Evolutionary conservation across 1,284 basidiomycete genomes (phyloP), one percentile per base, ranked within the genome.

Genomic region (Ceratobasidium sp.): DNA sequence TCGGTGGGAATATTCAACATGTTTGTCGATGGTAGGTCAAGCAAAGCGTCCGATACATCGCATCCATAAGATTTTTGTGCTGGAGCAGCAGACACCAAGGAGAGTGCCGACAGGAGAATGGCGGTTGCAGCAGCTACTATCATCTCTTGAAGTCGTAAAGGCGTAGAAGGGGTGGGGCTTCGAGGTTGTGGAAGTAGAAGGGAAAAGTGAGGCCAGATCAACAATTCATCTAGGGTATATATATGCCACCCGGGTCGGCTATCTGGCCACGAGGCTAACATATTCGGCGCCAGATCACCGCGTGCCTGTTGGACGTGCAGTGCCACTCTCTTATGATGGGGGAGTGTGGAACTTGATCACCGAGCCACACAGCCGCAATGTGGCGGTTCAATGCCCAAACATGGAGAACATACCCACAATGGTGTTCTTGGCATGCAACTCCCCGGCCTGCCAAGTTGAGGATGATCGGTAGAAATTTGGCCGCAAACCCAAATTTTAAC

Each of bases 1-100:
- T 49, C 61, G 7, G 43, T 34, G 3, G 71, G 71, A 52, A 74
- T 52, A 43, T 49, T 64, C 9, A 74, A 29, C 0, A 34, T n/a
- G 8, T 74, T 64, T 5, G 57, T 64, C 32, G 57, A 22, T 1
- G 71, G 71, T 9, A 74, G 46, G 34, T 74, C 71, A 15, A 74
- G 59, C 32, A 62, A 32, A 17, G 71, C 71, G 29, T 74, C 71
- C 11, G 57, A 64, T 19, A 74, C 59, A 34, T 74, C 71, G 40
- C 71, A 74, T 22, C 71, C 71, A 22, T 64, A 44, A 0, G 17
- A 74, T 54, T 64, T 74, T 25, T 40, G 3, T 34, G 61, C 59
- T 22, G 71, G 71, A 8, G 71, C 44, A 19, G 71, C 61, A 61
- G 57, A 64, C 8, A 62, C 59, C 17, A 74, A 59, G 8, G 46